Conservation (phyloP, 345 rosid genomes). For the Laguncularia racemosa region DNA sequence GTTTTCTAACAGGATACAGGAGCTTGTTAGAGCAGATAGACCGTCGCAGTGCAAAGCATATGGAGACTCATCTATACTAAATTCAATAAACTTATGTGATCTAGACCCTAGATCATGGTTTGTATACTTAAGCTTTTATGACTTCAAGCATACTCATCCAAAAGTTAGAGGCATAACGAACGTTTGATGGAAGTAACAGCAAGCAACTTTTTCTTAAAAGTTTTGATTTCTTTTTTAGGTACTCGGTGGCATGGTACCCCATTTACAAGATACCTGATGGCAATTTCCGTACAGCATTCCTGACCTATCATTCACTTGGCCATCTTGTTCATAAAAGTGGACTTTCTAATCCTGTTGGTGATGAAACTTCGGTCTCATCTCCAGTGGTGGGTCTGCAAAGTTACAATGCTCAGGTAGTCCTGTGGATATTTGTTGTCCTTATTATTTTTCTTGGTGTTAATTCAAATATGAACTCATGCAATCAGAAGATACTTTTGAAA, state of each 20-base stretch:
- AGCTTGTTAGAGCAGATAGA: slow-evolving; percentile 24
- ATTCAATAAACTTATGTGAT: slow-evolving; percentile 28
- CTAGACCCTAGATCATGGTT: slow-evolving; percentile 55
- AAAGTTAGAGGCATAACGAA: no score
- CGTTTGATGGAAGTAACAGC: not conserved
- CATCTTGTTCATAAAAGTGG: slow-evolving; percentile 27
- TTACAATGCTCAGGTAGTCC: slow-evolving; percentile 49
- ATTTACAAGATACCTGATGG: slow-evolving; percentile 62
- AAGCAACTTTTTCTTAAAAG: not conserved
- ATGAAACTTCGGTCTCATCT: slow-evolving; percentile 20
- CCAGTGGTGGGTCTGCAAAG: slow-evolving; percentile 55
- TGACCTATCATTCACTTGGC: slow-evolving; percentile 54
- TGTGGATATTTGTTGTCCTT: no score
- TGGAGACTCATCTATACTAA: slow-evolving; percentile 34
- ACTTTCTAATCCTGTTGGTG: slow-evolving; percentile 13
- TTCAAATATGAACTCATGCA: not conserved
- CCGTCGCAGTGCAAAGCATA: slow-evolving; percentile 25
- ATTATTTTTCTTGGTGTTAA: no score
- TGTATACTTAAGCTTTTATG: slow-evolving; percentile 7
- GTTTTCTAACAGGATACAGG: slow-evolving; percentile 35
- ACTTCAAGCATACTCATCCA: not conserved
- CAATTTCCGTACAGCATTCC: slow-evolving; percentile 48
- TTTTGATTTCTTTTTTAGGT: slow-evolving; percentile 30
- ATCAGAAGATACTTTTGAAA: not conserved
- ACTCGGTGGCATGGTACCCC: slow-evolving; percentile 63